Evolutionary conservation across 2,329 filamentous ascomycete species (phyloP).

Genomic region (Lasiodiplodia hormozganensis): DNA sequence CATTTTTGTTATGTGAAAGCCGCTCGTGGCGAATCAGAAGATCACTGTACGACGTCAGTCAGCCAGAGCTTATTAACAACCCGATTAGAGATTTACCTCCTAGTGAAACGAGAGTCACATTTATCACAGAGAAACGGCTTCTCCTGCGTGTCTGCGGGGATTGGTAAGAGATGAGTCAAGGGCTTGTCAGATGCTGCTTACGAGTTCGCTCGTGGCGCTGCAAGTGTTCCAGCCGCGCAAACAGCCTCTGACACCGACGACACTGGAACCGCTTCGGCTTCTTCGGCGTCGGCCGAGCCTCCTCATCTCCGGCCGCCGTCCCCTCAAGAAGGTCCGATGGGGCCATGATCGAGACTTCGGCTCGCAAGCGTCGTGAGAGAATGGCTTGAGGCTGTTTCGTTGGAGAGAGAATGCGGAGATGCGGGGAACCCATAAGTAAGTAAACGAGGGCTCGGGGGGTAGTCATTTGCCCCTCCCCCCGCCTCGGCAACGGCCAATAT

Average conservation of each 20-base stretch:
- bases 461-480: not conserved
- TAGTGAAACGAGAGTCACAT: conserved; percentile 51
- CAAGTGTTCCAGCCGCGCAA: conserved; percentile 50
- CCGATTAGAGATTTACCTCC: conserved; percentile 43
- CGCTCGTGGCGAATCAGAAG: conserved; percentile 50
- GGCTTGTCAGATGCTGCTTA: conserved; percentile 32
- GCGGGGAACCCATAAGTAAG: conserved; percentile 8
- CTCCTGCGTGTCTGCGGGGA: conserved; percentile 45
- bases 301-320: conserved; percentile 32
- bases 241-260: conserved; percentile 41
- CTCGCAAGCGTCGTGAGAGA: not conserved
- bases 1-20: conserved; percentile 45
- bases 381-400: not conserved
- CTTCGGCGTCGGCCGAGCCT: conserved; percentile 37
- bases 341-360: not conserved
- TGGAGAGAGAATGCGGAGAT: conserved; percentile 20
- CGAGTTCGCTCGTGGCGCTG: conserved; percentile 51
- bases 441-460: not conserved
- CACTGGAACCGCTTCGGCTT: conserved; percentile 47
- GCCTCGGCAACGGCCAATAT: not conserved
- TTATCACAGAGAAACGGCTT: conserved; percentile 50
- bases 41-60: conserved; percentile 37
- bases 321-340: conserved; percentile 35
- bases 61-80: not conserved
- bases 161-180: conserved; percentile 31